phyloP scores from a whole-genome alignment of 441 rosid species.

The Populus hybrid region DNA sequence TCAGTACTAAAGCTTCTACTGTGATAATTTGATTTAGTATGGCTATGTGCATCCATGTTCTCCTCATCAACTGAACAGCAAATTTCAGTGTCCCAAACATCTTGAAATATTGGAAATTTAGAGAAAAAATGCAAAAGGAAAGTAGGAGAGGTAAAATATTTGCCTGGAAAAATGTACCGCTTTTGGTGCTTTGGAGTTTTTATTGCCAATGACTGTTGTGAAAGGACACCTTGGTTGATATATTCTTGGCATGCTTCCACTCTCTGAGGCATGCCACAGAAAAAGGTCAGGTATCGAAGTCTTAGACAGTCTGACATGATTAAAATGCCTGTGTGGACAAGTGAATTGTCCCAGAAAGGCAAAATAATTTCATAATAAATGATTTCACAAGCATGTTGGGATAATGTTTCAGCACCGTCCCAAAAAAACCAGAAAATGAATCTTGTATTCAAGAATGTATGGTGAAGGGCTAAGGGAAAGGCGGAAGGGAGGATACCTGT shows the following conservation, averaged over 20 bases:
- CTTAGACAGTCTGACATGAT: not conserved
- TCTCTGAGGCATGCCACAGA: slow-evolving; percentile 38
- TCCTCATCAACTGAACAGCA: slow-evolving; percentile 36
- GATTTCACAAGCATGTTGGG: slow-evolving; percentile 9
- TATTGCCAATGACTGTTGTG: slow-evolving; percentile 48
- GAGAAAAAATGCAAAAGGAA: too few species aligned
- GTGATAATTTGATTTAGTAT: slow-evolving; percentile 17
- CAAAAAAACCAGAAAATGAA: too few species aligned
- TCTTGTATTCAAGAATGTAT: not conserved
- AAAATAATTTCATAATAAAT: slow-evolving; percentile 1
- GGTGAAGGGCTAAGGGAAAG: not conserved
- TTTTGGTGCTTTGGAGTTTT: slow-evolving; percentile 52
- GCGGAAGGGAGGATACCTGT: slow-evolving; percentile 41
- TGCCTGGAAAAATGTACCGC: slow-evolving; percentile 78
- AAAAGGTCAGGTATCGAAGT: not conserved
- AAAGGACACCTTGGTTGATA: slow-evolving; percentile 41
- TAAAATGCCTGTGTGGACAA: not conserved
- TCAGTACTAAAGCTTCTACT: slow-evolving; percentile 34
- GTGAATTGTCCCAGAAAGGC: not conserved
- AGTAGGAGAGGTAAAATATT: slow-evolving; percentile 10
- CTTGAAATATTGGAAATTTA: not conserved
- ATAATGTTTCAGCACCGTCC: not conserved
- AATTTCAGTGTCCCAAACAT: not conserved
- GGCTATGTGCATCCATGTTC: slow-evolving; percentile 15
- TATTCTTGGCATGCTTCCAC: slow-evolving; percentile 54